Base-by-base conservation (phyloP, 2,329 filamentous ascomycete species). In the Ophiosphaerella korrae region DNA sequence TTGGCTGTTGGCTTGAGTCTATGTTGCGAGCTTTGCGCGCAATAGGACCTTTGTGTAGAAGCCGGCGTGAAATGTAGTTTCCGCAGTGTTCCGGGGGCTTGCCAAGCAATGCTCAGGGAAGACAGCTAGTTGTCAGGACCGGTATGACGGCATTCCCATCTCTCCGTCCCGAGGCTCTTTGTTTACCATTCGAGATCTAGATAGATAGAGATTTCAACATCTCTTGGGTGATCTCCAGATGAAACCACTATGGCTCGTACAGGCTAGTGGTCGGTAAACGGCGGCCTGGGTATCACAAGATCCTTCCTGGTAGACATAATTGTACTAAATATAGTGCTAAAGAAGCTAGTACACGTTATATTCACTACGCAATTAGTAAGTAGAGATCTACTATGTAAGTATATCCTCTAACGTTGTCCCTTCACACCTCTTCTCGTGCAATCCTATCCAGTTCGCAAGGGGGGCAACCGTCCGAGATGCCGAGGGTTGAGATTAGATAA, bases 81-180 rank as follows among this genome's bases (percentile, higher is more conserved):
- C 61, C 59, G 62, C 53, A 16, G 45, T 18, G 33, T 53, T 58
- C 62, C 60, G 62, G 51, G 36, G 44, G 42, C 40, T 45, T 48
- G 50, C 53, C 50, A 47, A 50, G 51, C 35, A 13, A 34, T 45
- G 49, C 38, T 49, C 31, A 50, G 26, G 40, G 11, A 18, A 23
- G 39, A 24, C n/a, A 32, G 39, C 14, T 6, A 13, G 13, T 16
- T 21, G 40, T 18, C 11, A 18, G 6, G 40, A 42, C 31, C 26
- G 26, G 11, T 11, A 29, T 29, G 26, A 7, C 26, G 26, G 26
- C 6, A 11, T 29, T 29, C 26, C 26, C 26, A 29, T 29, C 26
- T 11, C 26, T 29, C 26, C 26, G 26, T 29, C 7, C 26, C 26
- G 26, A 29, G 11, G 26, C 7, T 8, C 11, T 29, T 11, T 29